phyloP scores from a whole-genome alignment of 2,329 filamentous ascomycete genomes.

The Fusarium transvaalense region DNA sequence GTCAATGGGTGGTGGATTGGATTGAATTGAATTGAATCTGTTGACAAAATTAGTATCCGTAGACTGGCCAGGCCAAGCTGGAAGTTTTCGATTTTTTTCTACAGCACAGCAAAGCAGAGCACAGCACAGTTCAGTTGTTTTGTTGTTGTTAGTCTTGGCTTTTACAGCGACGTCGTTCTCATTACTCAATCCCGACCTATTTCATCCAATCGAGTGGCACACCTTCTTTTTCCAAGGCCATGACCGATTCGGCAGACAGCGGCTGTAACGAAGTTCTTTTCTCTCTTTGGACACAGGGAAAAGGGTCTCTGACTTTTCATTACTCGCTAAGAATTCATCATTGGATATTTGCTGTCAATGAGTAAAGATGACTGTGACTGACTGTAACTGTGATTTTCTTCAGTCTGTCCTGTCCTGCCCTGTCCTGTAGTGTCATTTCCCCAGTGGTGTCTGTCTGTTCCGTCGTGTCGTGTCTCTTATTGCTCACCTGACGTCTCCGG shows the following conservation, averaged over 20 bases:
- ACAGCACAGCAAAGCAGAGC: no score
- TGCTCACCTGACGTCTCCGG: conserved; percentile 48
- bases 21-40: conserved; percentile 5
- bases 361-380: conserved; percentile 10
- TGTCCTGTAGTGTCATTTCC: conserved; percentile 32
- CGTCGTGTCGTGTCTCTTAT: conserved; percentile 33
- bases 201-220: conserved; percentile 50
- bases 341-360: conserved; percentile 17
- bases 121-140: no score
- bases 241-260: conserved; percentile 42
- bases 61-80: conserved; percentile 21
- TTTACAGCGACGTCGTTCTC: conserved; percentile 49
- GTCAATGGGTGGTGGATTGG: conserved; percentile 1
- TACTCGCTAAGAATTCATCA: conserved; percentile 37
- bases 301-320: conserved; percentile 30
- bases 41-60: conserved; percentile 36
- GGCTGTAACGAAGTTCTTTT: conserved; percentile 33
- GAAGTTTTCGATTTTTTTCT: conserved; percentile 27
- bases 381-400: conserved; percentile 8
- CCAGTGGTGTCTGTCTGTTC: conserved; percentile 23
- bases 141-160: conserved; percentile 43
- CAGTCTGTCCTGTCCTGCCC: background rate
- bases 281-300: conserved; percentile 33
- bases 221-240: conserved; percentile 27
- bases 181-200: conserved; percentile 54